Percentiles rank a stretch among this genome's conserved stretches.
phyloP scores from a whole-genome alignment of 2,329 filamentous ascomycete species.

The Venturia effusa region DNA sequence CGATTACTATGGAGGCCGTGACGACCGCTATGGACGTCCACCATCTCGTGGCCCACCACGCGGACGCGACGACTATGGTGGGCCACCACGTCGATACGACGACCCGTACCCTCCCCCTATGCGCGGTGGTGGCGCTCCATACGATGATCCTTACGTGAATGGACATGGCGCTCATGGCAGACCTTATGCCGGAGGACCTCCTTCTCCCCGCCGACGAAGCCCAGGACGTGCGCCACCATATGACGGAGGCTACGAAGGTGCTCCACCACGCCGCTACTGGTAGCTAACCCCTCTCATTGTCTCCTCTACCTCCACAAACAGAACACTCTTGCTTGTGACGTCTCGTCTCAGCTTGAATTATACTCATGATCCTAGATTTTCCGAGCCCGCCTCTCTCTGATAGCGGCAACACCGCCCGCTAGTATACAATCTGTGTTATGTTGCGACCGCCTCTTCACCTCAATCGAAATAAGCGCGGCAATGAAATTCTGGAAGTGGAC shows the following conservation, averaged over 20 bases:
- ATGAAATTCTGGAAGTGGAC: not conserved
- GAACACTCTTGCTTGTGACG: not conserved
- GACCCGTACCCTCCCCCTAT: conserved; percentile 56
- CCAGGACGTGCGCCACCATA: conserved; percentile 29
- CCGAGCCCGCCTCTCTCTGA: not conserved
- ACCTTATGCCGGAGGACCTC: conserved; percentile 39
- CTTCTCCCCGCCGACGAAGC: conserved; percentile 26
- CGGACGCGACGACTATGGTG: conserved; percentile 56
- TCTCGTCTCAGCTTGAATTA: conserved; percentile 2
- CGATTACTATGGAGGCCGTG: conserved; percentile 74
- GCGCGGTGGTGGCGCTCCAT: conserved; percentile 42
- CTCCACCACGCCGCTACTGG: conserved; percentile 31
- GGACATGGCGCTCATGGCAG: conserved; percentile 42
- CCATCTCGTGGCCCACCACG: conserved; percentile 56
- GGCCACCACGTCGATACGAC: conserved; percentile 55
- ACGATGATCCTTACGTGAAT: conserved; percentile 52
- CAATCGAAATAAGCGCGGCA: not conserved
- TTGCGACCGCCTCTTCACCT: not conserved
- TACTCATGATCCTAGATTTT: conserved; percentile 6
- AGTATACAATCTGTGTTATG: not conserved
- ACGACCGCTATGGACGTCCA: conserved; percentile 46
- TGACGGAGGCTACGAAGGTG: conserved; percentile 25
- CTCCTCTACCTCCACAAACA: not conserved
- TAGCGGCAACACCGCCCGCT: not conserved
- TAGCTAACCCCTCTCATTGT: conserved; percentile 20